A percentile compares a stretch with the other conserved stretches of the same genome.
These are phyloP conservation scores for Lentinula raphanica DNA, from an alignment of 768 basidiomycete genomes.

Conservation along the genomic window DNA sequence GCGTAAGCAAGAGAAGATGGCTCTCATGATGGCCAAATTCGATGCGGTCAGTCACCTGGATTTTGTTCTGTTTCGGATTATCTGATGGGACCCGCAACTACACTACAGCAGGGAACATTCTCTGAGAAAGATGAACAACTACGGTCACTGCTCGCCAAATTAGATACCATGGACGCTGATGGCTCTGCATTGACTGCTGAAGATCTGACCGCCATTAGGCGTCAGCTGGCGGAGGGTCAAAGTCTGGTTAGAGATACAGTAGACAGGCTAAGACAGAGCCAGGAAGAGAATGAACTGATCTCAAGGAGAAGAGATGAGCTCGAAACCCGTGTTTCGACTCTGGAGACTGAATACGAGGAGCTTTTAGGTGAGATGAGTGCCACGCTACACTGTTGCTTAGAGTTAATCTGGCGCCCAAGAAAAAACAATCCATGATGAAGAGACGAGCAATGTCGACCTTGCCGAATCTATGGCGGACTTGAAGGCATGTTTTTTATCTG, in stretches of 20 bases:
- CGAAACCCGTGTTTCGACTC: conserved; percentile 69
- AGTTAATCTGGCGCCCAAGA: conserved; percentile 41
- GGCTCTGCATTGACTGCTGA: conserved; percentile 58
- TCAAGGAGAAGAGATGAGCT: conserved; percentile 80
- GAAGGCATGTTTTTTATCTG: conserved; percentile 49
- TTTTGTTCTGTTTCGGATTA: conserved; percentile 18
- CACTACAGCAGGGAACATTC: conserved; percentile 76
- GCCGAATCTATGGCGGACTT: conserved; percentile 85
- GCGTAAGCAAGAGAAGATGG: conserved; percentile 99
- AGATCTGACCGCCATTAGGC: conserved; percentile 75
- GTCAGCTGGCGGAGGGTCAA: conserved; percentile 88
- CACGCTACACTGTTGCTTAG: conserved; percentile 10
- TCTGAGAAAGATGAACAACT: conserved; percentile 95
- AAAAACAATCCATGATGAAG: conserved; percentile 88
- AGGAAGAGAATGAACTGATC: conserved; percentile 90
- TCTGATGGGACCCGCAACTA: background rate
- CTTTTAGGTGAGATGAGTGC: conserved; percentile 66
- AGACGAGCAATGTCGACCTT: conserved; percentile 76
- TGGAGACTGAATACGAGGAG: conserved; percentile 96
- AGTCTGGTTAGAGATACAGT: conserved; percentile 80
- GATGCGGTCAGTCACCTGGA: conserved; percentile 67
- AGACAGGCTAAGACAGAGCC: conserved; percentile 81
- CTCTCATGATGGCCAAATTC: conserved; percentile 98
- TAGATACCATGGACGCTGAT: conserved; percentile 74
- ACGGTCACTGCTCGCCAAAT: conserved; percentile 74